These are phyloP conservation scores for Manihot esculenta DNA, from an alignment of 441 rosid genomes.

Conservation along the genomic window DNA sequence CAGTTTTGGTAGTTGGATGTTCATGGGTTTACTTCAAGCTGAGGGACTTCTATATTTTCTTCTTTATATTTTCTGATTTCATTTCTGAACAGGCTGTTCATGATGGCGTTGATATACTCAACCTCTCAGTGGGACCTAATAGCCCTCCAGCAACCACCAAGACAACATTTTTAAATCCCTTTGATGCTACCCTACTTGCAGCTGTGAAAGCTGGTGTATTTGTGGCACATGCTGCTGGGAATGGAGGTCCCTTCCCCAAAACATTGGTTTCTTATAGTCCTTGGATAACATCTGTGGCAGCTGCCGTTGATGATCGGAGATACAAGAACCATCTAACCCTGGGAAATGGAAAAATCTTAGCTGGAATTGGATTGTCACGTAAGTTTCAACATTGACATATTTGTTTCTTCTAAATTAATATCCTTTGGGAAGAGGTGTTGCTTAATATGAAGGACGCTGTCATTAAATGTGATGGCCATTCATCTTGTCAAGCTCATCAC, in stretches of 20 bases:
- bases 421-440: not conserved
- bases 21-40: constrained; percentile 15
- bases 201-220: constrained; percentile 99
- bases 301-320: constrained; percentile 96
- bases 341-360: constrained; percentile 82
- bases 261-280: constrained; percentile 96
- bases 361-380: constrained; percentile 92
- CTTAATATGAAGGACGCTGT: too few species aligned
- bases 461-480: too few species aligned
- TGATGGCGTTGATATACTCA: constrained; percentile 97
- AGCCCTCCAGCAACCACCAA: constrained; percentile 89
- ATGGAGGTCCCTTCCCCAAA: constrained; percentile 97
- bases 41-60: not conserved
- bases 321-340: constrained; percentile 86
- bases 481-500: too few species aligned
- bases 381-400: constrained; percentile 29
- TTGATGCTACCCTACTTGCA: constrained; percentile 92
- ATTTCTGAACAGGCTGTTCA: constrained; percentile 77
- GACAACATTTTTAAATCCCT: constrained; percentile 90
- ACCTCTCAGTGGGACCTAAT: constrained; percentile 96
- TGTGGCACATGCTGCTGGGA: constrained; percentile 97
- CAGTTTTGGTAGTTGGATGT: too few species aligned
- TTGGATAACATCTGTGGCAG: constrained; percentile 96
- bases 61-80: not conserved
- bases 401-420: constrained; percentile 10